Conservation (phyloP, 208 protist species). For the Wallacemonas sp. region DNA sequence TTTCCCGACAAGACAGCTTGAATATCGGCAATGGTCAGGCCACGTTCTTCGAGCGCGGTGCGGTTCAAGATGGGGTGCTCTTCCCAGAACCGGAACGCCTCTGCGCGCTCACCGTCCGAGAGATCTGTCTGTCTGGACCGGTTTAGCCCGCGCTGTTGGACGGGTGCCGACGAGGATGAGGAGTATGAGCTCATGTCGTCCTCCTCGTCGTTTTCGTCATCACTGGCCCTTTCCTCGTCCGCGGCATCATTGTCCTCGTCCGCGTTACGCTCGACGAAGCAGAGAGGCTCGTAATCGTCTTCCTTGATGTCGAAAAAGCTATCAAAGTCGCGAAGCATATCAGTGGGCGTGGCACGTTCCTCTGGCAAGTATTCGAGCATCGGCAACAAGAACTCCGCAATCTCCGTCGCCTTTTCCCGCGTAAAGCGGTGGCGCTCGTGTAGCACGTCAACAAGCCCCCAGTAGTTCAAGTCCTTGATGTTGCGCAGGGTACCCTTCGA, state of each 20-base stretch:
- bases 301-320: conserved; percentile 84
- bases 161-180: conserved; percentile 9
- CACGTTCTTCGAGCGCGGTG: conserved; percentile 48
- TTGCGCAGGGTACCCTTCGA: conserved; percentile 71
- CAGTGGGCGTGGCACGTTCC: conserved; percentile 79
- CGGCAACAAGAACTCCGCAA: conserved; percentile 93
- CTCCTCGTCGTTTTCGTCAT: conserved; percentile 26
- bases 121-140: conserved; percentile 18
- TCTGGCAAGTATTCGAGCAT: conserved; percentile 93
- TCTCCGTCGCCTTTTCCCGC: conserved; percentile 82
- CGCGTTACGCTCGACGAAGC: conserved; percentile 47
- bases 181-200: conserved; percentile 19
- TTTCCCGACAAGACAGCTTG: conserved; percentile 65
- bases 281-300: conserved; percentile 81
- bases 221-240: conserved; percentile 22
- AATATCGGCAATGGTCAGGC: conserved; percentile 72
- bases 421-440: conserved; percentile 93
- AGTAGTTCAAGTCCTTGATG: conserved; percentile 82
- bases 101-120: conserved; percentile 13
- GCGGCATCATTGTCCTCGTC: conserved; percentile 17
- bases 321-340: conserved; percentile 80
- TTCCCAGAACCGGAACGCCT: conserved; percentile 56
- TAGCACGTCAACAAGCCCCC: conserved; percentile 87
- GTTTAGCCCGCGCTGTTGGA: conserved; percentile 6
- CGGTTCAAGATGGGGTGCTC: conserved; percentile 75